A percentile compares a stretch with the other conserved stretches of the same genome.
Evolutionary conservation across 129 eudicot species (phyloP).

Genomic region (Helianthus tuberosus): DNA sequence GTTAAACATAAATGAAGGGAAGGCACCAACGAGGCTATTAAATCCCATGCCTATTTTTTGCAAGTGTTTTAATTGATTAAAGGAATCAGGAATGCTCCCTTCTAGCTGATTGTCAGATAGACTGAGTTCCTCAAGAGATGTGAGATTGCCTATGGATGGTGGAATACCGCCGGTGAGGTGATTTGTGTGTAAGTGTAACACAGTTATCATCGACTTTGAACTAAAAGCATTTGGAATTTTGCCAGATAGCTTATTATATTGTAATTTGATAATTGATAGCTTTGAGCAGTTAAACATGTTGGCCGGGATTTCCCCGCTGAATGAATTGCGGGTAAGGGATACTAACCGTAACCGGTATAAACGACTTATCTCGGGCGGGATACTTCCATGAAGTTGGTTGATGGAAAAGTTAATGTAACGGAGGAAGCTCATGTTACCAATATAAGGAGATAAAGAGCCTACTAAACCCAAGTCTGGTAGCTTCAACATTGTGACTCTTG

Average conservation of each 20-base stretch:
- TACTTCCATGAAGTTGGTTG: conserved; percentile 20
- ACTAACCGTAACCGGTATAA: background rate
- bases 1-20: conserved; percentile 33
- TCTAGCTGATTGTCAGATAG: conserved; percentile 2
- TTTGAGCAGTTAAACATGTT: conserved; percentile 20
- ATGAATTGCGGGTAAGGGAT: conserved; percentile 3
- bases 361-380: conserved; percentile 16
- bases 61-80: conserved; percentile 1
- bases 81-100: conserved; percentile 36
- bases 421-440: conserved; percentile 30
- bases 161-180: background rate
- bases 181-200: no score
- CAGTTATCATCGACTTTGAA: no score
- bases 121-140: background rate
- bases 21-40: conserved; percentile 18
- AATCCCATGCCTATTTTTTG: background rate
- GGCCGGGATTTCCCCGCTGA: conserved; percentile 22
- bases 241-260: no score
- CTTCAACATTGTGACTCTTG: conserved; percentile 22
- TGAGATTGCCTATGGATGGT: conserved; percentile 29
- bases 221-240: no score
- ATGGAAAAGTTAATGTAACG: background rate
- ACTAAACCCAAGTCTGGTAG: background rate
- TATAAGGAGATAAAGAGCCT: conserved; percentile 35
- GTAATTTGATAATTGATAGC: conserved; percentile 6